Base-by-base conservation (phyloP, 768 basidiomycete species). In the Termitomyces sp. region DNA sequence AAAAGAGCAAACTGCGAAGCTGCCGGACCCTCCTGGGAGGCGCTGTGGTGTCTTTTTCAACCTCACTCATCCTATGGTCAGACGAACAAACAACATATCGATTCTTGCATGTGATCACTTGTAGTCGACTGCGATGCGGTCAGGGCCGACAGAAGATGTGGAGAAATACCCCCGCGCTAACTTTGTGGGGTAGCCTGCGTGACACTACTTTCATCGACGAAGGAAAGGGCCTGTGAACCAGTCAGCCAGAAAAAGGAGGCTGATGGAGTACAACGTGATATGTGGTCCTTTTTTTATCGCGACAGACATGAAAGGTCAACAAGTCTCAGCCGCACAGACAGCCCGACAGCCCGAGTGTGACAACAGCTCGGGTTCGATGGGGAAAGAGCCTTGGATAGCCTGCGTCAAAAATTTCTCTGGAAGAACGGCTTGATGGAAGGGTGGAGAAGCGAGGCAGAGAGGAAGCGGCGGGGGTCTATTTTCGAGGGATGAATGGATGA, bases 301-400 rank as follows among this genome's bases (percentile, higher is more conserved):
- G 32, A 18, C 30, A 53, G 45, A 20, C 30, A 53, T 50, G 32
- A 57, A 55, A 61, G 56, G 42, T n/a, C n/a, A 9, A n/a, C 33
- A 18, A 39, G 52, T 60, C 62, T 54, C 62, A 63, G 62, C 50
- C 52, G 56, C 56, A 57, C 56, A 61, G 40, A 40, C 32, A 18
- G 26, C 27, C 16, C 45, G 26, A 39, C 26, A 18, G 33, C 43
- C 10, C 33, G 34, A 45, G 42, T 18, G 20, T 26, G 53, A 27
- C 20, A 53, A 47, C 44, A 22, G 34, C 30, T 30, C 7, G 30
- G 0, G 27, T 40, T 26, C 18, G 33, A 58, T 60, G 62, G 22
- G 6, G 46, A n/a, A 26, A 22, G 32, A n/a, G 36, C 30, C 5
- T 27, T 52, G 58, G 14, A 61, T 58, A 61, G 57, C 36, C 57